Percentiles rank a stretch among this genome's conserved stretches.
These are phyloP conservation scores for Elaphomyces granulatus DNA, from an alignment of 495 filamentous ascomycete species.

Conservation along the genomic window DNA sequence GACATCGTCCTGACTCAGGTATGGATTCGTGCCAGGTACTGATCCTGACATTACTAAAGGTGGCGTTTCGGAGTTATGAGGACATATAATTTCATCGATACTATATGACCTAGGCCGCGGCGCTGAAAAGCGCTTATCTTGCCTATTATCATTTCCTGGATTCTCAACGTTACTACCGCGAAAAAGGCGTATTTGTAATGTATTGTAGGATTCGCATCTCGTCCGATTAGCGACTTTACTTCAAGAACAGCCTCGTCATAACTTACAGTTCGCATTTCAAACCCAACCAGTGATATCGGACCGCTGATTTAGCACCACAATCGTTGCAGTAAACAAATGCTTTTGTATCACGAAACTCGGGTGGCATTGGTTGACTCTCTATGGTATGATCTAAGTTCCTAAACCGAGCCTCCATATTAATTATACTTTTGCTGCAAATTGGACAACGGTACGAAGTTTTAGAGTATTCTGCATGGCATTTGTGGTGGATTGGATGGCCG, in stretches of 20 bases:
- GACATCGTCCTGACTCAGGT: constrained; percentile 20
- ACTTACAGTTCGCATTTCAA: constrained; percentile 67
- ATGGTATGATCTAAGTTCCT: constrained; percentile 77
- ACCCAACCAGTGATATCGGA: constrained; percentile 88
- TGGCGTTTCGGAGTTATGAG: constrained; percentile 20
- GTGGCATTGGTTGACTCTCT: constrained; percentile 79
- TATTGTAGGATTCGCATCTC: constrained; percentile 72
- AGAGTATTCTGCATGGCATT: constrained; percentile 74
- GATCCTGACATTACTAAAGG: constrained; percentile 11
- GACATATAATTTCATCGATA: constrained; percentile 14
- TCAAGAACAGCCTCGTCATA: neutral
- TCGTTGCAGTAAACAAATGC: constrained; percentile 88
- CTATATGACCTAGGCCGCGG: constrained; percentile 18
- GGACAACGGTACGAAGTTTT: constrained; percentile 85
- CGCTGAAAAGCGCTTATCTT: constrained; percentile 4
- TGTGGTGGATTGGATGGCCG: constrained; percentile 86
- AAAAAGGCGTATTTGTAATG: constrained; percentile 52
- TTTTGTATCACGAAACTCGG: constrained; percentile 61
- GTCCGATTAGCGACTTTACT: constrained; percentile 8
- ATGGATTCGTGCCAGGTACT: constrained; percentile 14
- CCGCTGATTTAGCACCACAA: constrained; percentile 71
- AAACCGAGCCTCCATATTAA: constrained; percentile 96
- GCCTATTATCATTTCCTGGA: constrained; percentile 12
- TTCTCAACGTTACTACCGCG: constrained; percentile 23
- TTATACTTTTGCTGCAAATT: constrained; percentile 80